A percentile compares a stretch with the other conserved stretches of the same genome.
phyloP scores from a whole-genome alignment of 1,284 basidiomycete species.

The Trametes polyzona region DNA sequence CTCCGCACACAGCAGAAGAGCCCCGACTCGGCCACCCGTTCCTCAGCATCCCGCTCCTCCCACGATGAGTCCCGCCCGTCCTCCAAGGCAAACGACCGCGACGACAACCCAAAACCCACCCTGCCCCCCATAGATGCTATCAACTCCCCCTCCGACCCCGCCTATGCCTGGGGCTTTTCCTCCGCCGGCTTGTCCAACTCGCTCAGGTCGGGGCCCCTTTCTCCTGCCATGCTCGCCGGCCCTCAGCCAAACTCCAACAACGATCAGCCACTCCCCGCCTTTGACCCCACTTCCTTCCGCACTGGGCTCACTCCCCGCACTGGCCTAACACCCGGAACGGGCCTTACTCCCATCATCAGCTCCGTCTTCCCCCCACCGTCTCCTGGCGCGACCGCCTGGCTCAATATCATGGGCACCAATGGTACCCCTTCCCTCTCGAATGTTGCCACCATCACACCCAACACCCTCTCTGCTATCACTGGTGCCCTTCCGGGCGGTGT shows the following conservation, averaged over 20 bases:
- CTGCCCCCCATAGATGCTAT: constrained; percentile 89
- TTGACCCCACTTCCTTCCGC: constrained; percentile 80
- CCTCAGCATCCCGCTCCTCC: constrained; percentile 45
- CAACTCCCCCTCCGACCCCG: constrained; percentile 78
- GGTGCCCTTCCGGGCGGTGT: constrained; percentile 55
- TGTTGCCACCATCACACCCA: constrained; percentile 85
- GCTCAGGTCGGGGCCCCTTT: constrained; percentile 88
- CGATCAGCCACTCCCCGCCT: constrained; percentile 43
- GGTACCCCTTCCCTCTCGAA: constrained; percentile 56
- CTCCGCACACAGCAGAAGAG: constrained; percentile 47
- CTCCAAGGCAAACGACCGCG: constrained; percentile 41
- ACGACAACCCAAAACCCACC: constrained; percentile 56
- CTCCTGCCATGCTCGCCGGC: constrained; percentile 93
- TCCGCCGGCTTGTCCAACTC: constrained; percentile 68
- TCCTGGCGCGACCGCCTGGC: constrained; percentile 91
- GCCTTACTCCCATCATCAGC: constrained; percentile 82
- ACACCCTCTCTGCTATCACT: constrained; percentile 83
- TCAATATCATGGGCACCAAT: constrained; percentile 86
- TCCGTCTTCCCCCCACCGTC: constrained; percentile 84
- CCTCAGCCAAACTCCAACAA: constrained; percentile 56
- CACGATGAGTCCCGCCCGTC: constrained; percentile 42
- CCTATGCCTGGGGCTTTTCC: constrained; percentile 75
- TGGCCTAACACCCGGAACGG: constrained; percentile 73
- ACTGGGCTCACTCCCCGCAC: constrained; percentile 83
- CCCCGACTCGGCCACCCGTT: constrained; percentile 36